Evolutionary conservation across 306 rosid genomes (phyloP).

Genomic region (Dicorynia guianensis): DNA sequence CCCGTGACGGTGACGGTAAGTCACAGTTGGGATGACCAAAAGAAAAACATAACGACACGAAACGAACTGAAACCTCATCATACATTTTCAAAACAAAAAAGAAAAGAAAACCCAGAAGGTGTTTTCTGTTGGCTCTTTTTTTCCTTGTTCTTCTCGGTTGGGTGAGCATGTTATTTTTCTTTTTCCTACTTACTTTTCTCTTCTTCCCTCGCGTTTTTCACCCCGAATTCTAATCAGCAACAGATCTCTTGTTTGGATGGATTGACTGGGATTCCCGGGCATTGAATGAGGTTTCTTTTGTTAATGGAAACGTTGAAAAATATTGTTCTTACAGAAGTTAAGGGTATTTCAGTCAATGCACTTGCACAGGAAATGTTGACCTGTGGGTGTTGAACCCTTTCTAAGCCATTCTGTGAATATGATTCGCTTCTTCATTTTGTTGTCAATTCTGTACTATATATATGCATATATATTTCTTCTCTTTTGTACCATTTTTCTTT

Average conservation of each 20-base stretch:
- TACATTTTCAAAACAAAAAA: not conserved
- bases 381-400: slow-evolving; percentile 43
- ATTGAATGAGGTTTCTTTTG: not conserved
- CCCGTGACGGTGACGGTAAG: slow-evolving; percentile 70
- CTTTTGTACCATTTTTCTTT: not conserved
- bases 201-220: not conserved
- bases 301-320: slow-evolving; percentile 18
- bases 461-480: not conserved
- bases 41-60: not conserved
- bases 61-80: slow-evolving; percentile 20
- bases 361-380: slow-evolving; percentile 59
- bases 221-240: not conserved
- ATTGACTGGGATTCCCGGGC: slow-evolving; percentile 33
- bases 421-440: slow-evolving; percentile 19
- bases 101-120: slow-evolving; percentile 11
- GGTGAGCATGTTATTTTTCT: slow-evolving; percentile 16
- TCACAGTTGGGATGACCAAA: slow-evolving; percentile 35
- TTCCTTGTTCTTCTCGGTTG: too few relatives aligned
- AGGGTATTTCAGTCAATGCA: slow-evolving; percentile 60
- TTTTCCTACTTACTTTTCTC: not conserved
- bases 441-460: not conserved
- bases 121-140: slow-evolving; percentile 6
- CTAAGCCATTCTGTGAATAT: slow-evolving; percentile 47
- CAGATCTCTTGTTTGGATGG: slow-evolving; percentile 38
- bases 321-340: slow-evolving; percentile 25